Percentiles rank a stretch among this genome's conserved stretches.
Conservation (phyloP, 257 asterid genomes). For the Rehmannia glutinosa region DNA sequence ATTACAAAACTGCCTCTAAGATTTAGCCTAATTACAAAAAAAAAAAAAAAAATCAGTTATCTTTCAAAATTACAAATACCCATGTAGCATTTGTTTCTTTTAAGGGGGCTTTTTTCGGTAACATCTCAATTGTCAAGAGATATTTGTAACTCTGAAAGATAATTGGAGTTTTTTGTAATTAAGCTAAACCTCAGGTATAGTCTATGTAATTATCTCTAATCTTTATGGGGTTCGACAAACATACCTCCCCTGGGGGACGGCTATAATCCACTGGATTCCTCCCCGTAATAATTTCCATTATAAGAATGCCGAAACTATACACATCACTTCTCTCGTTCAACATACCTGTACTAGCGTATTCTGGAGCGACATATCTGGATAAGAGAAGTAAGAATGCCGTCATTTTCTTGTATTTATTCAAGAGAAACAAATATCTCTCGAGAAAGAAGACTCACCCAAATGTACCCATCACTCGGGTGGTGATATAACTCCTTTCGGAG, state of each 20-base stretch:
- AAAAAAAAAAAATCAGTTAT: too few relatives aligned
- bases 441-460: conserved; percentile 59
- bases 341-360: conserved; percentile 93
- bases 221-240: too few relatives aligned
- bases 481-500: conserved; percentile 72
- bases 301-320: conserved; percentile 84
- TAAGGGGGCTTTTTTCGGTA: too few relatives aligned
- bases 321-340: conserved; percentile 88
- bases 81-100: too few relatives aligned
- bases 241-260: conserved; percentile 80
- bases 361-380: conserved; percentile 87
- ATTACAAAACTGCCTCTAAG: too few relatives aligned
- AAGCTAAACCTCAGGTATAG: too few relatives aligned
- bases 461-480: conserved; percentile 96
- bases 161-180: too few relatives aligned
- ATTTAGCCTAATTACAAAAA: too few relatives aligned
- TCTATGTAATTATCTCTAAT: too few relatives aligned
- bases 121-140: too few relatives aligned
- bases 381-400: not conserved
- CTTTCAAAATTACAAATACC: too few relatives aligned
- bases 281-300: conserved; percentile 85
- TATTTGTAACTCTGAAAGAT: too few relatives aligned
- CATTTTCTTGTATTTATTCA: not conserved
- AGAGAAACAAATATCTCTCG: not conserved
- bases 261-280: conserved; percentile 85